Conservation (phyloP, 257 asterid genomes). For the Ilex asprella region DNA sequence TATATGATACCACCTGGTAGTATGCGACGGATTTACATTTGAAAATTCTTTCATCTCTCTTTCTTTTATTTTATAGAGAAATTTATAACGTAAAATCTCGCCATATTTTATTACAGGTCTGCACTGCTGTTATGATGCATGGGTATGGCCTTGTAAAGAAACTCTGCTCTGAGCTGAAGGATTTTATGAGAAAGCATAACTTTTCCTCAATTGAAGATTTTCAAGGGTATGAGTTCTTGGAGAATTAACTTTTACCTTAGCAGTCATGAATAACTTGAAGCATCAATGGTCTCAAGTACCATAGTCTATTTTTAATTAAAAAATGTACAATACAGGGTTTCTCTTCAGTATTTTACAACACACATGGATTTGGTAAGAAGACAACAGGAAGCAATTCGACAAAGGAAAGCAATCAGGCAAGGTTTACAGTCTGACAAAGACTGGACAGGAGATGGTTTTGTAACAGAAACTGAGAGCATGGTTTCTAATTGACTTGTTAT, state of each 20-base stretch:
- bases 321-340: slow-evolving; percentile 32
- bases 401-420: slow-evolving; percentile 63
- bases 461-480: slow-evolving; percentile 83
- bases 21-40: no score
- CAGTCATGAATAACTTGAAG: background rate
- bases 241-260: background rate
- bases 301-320: no score
- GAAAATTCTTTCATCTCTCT: no score
- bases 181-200: slow-evolving; percentile 71
- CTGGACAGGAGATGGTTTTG: slow-evolving; percentile 98
- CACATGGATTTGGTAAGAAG: slow-evolving; percentile 60
- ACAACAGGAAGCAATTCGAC: slow-evolving; percentile 65
- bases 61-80: background rate
- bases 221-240: slow-evolving; percentile 48
- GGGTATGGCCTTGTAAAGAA: slow-evolving; percentile 80
- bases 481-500: slow-evolving; percentile 53
- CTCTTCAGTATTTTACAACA: slow-evolving; percentile 66
- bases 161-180: slow-evolving; percentile 81
- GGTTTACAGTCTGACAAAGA: slow-evolving; percentile 85
- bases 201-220: slow-evolving; percentile 73
- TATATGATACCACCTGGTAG: no score
- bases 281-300: background rate
- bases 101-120: slow-evolving; percentile 34
- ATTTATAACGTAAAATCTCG: background rate
- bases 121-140: slow-evolving; percentile 97